These are phyloP conservation scores for Excoecaria agallocha DNA, from an alignment of 345 rosid species.

Conservation along the genomic window DNA sequence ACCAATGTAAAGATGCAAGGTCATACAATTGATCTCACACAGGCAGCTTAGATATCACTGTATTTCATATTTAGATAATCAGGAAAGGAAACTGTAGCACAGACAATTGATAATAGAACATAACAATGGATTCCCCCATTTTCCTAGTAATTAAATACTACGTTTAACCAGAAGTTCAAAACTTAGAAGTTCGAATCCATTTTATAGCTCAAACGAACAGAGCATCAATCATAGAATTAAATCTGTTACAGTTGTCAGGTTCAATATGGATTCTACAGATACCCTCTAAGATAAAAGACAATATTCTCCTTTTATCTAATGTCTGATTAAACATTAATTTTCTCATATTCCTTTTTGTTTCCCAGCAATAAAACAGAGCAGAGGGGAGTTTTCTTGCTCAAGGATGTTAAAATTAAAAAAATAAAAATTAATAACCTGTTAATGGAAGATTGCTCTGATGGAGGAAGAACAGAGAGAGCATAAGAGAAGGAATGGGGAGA, in stretches of 20 bases:
- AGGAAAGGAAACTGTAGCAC: background rate
- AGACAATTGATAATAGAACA: background rate
- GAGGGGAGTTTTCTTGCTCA: background rate
- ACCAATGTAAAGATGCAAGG: slow-evolving; percentile 3
- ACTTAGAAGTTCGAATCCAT: too few relatives aligned
- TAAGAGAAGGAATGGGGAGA: slow-evolving; percentile 44
- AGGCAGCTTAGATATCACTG: background rate
- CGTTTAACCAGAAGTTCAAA: background rate
- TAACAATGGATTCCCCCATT: background rate
- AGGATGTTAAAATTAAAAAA: background rate
- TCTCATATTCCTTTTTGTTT: background rate
- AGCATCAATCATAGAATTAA: background rate
- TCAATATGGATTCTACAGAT: too few relatives aligned
- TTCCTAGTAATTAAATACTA: background rate
- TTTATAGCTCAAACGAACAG: background rate
- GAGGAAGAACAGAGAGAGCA: slow-evolving; percentile 51
- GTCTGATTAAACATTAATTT: background rate
- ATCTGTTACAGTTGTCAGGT: too few relatives aligned
- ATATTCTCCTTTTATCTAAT: background rate
- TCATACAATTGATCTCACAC: background rate
- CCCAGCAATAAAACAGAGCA: background rate
- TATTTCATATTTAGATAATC: background rate
- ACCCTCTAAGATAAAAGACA: too few relatives aligned
- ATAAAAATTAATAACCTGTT: slow-evolving; percentile 34
- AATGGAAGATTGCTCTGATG: slow-evolving; percentile 40